A percentile compares a stretch with the other conserved stretches of the same genome.
These are phyloP conservation scores for Castanea sativa DNA, from an alignment of 306 rosid species.

Conservation along the genomic window DNA sequence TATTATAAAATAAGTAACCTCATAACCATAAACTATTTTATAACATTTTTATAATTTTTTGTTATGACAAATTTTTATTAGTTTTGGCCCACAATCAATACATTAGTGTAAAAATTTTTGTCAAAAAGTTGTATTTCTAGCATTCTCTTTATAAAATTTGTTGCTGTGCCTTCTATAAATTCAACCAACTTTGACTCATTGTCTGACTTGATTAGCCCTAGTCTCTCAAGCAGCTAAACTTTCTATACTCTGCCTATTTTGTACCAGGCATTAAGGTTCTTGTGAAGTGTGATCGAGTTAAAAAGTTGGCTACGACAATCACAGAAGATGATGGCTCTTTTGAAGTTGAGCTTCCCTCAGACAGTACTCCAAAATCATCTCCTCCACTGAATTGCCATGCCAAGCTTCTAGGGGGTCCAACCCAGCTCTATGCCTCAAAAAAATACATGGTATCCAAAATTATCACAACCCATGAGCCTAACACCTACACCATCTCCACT, in stretches of 20 bases:
- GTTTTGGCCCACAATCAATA: no score
- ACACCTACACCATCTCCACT: constrained; percentile 49
- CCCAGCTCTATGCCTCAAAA: constrained; percentile 48
- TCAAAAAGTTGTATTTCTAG: no score
- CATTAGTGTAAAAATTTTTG: no score
- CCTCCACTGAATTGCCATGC: constrained; percentile 38
- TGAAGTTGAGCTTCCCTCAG: constrained; percentile 40
- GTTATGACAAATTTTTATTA: no score
- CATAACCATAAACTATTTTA: no score
- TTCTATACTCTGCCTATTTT: not conserved
- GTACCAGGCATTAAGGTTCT: constrained; percentile 56
- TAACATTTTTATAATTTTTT: no score
- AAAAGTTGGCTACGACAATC: constrained; percentile 37
- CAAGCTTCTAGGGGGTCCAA: constrained; percentile 65
- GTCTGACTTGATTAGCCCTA: no score
- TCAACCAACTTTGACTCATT: no score
- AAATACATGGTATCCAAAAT: constrained; percentile 39
- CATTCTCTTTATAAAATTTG: no score
- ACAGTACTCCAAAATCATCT: constrained; percentile 9
- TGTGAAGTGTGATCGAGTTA: constrained; percentile 60
- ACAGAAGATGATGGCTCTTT: constrained; percentile 67
- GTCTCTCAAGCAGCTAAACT: no score
- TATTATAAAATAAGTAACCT: no score
- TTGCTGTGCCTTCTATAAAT: no score
- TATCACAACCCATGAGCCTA: constrained; percentile 29